Evolutionary conservation across 371 early-diverging fungal genomes (phyloP).

Genomic region (Encephalitozoon hellem): DNA sequence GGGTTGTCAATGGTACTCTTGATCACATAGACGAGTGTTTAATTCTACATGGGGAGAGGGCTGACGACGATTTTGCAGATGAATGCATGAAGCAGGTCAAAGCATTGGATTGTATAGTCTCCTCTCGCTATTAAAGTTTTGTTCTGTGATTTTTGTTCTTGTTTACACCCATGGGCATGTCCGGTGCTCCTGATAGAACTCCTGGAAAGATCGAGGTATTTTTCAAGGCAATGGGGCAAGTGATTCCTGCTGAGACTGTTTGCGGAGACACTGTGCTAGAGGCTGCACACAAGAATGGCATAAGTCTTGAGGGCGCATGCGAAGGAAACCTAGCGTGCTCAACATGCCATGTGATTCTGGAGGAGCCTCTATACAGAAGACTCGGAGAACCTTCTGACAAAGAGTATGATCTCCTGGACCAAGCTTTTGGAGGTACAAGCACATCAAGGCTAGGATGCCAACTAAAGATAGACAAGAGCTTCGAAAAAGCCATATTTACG

Average conservation of each 20-base stretch:
- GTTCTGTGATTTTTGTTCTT: neutral
- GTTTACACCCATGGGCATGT: neutral
- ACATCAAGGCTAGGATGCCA: constrained; percentile 96
- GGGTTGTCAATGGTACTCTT: constrained; percentile 56
- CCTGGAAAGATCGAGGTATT: neutral
- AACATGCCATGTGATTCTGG: constrained; percentile 80
- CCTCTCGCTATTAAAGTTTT: neutral
- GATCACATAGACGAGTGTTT: constrained; percentile 55
- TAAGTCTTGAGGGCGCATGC: constrained; percentile 96
- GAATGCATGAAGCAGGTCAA: constrained; percentile 15
- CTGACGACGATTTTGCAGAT: constrained; percentile 1
- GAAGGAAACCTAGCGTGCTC: constrained; percentile 70
- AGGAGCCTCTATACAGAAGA: constrained; percentile 71
- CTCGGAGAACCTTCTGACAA: constrained; percentile 85
- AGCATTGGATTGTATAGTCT: neutral
- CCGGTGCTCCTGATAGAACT: neutral
- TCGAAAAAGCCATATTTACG: constrained; percentile 75
- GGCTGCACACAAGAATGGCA: constrained; percentile 80
- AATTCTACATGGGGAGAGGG: constrained; percentile 35
- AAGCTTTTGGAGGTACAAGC: constrained; percentile 87
- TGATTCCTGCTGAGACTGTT: neutral
- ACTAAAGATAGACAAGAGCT: constrained; percentile 69
- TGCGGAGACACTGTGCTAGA: constrained; percentile 67
- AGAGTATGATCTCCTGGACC: constrained; percentile 95
- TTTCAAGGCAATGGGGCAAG: neutral